Conservation (phyloP, 352 stramenopile species). For the Saprolegnia diclina region DNA sequence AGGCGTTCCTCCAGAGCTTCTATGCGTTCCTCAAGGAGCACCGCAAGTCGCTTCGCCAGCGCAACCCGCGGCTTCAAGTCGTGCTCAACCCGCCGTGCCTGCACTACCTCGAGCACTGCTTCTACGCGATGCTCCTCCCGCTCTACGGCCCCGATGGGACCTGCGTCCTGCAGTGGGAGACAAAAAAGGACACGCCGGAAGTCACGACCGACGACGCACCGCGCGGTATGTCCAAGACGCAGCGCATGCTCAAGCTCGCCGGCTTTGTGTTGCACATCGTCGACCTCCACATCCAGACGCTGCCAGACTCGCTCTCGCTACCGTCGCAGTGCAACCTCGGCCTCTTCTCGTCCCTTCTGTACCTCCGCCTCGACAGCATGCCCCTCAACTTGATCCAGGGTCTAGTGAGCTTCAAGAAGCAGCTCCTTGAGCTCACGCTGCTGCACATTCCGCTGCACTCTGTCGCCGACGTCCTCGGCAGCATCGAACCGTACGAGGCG, state of each 20-base stretch:
- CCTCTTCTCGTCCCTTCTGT: constrained; percentile 19
- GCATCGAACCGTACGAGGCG: neutral
- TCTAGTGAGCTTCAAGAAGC: neutral
- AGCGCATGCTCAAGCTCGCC: constrained; percentile 22
- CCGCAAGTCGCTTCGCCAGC: constrained; percentile 14
- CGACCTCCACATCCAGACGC: constrained; percentile 12
- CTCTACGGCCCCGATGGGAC: neutral
- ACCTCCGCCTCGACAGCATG: neutral
- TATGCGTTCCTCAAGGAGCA: constrained; percentile 25
- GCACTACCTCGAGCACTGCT: constrained; percentile 22
- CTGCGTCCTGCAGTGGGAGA: constrained; percentile 16
- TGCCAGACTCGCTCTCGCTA: constrained; percentile 8
- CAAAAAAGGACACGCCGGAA: neutral
- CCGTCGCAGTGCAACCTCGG: constrained; percentile 17
- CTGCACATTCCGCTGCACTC: neutral
- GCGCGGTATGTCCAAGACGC: constrained; percentile 22
- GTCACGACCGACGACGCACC: neutral
- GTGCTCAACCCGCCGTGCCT: constrained; percentile 17
- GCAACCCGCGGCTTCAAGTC: constrained; percentile 20
- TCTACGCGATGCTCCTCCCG: constrained; percentile 14
- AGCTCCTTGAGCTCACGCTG: constrained; percentile 10
- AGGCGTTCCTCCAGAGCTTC: constrained; percentile 22
- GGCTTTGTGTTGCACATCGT: constrained; percentile 16
- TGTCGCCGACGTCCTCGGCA: neutral
- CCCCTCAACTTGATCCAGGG: neutral